Base-by-base conservation (phyloP, 768 basidiomycete genomes). In the Lyophyllum atratum region DNA sequence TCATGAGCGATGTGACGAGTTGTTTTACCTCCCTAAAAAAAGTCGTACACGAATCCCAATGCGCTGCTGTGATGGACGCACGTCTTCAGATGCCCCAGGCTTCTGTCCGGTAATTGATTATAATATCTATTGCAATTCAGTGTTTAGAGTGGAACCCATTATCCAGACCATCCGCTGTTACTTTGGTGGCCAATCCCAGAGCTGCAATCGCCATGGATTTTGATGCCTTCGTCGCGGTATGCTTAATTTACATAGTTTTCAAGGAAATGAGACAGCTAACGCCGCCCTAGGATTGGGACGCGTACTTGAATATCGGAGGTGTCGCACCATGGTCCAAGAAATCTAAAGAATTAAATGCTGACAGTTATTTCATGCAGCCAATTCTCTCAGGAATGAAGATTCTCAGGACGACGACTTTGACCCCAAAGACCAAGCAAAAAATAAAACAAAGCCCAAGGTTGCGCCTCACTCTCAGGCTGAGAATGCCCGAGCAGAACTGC, bases 11-110 rank as follows among this genome's bases (percentile, higher is more conserved):
- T 69, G 90, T 94, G 33, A 87, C 85, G 31, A 81, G 79, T 19
- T 93, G 92, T 65, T 91, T 89, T 60, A 76, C 85, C 37, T 80
- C 87, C 11, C 76, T 96, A 45, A 93, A 91, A 75, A 90, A 90
- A 66, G 83, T 89, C 3, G 82, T 92, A 34, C 80, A 87, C 59
- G 87, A 94, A 54, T 62, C 89, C 60, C 80, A 81, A 52, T 73
- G 78, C 3, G 58, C 74, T 37, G 66, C 77, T 12, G 71, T 75
- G 1, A 68, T 72, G 43, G 82, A 81, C 49, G 77, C 74, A 9
- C 80, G 85, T 33, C 74, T 92, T 26, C 87, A 93, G 68, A 86
- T 93, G 84, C 77, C 77, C 19, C 89, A 91, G 61, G 77, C 85
- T 0, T 83, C 75, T 40, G 79, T 84, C 24, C 81, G 83, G 91